Base-by-base conservation (phyloP, 139 green algal species). In the Pedinophyceae sp. region DNA sequence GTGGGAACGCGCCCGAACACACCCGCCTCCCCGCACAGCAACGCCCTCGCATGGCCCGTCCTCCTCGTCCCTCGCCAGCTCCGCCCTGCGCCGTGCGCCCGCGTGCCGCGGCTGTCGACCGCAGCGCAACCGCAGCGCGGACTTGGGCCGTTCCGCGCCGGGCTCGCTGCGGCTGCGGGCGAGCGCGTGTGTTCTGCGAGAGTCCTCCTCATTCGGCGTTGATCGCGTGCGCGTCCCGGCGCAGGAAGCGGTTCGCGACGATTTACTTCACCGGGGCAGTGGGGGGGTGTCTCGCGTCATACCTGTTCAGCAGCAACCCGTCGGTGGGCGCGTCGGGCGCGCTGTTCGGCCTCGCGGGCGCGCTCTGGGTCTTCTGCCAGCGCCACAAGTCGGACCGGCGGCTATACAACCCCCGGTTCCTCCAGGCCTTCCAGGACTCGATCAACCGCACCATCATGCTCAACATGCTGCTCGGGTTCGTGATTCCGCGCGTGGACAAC, bases 281-380 rank as follows among this genome's bases (percentile, higher is more conserved):
- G 20, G 34, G 5, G 24, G 49, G 49, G 5, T 39, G n/a, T 15
- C 24, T 55, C 22, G 27, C 29, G 20, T 41, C 24, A n/a, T 55
- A 24, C 23, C n/a, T 22, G 20, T 41, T 55, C 24, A 39, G 20
- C 49, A 15, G 5, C 23, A 22, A 4, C 20, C 49, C 49, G 49
- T 15, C 24, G 4, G 27, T n/a, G 49, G 49, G 20, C n/a, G 49
- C 49, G n/a, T 20, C 49, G 49, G 49, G 49, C 7, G 49, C 49
- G 24, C n/a, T 55, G 20, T 55, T 55, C 49, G 49, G 49, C 23
- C 49, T 55, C 5, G 24, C 29, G 23, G 49, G 49, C 5, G 49
- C 20, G 5, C n/a, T 55, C 20, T 27, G 49, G 24, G 22, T 22
- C 49, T 55, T 55, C 24, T 29, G n/a, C 49, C 29, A 30, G 23